phyloP scores from a whole-genome alignment of 2,329 filamentous ascomycete genomes.

The Bipolaris bicolor region DNA sequence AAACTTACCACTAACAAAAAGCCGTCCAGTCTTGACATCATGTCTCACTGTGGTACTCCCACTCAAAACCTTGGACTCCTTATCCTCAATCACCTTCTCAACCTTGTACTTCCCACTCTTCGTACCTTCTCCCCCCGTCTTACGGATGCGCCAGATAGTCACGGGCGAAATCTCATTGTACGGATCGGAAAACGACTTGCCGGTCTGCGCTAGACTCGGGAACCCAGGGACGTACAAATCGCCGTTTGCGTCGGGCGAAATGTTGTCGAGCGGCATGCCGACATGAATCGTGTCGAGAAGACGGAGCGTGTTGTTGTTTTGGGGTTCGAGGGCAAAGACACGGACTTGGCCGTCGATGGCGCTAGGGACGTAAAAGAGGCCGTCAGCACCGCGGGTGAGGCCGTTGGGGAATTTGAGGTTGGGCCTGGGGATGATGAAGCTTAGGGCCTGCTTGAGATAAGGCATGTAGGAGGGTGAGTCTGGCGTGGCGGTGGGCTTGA shows the following conservation, averaged over 20 bases:
- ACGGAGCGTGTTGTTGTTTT: slow-evolving; percentile 22
- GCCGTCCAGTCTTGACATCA: slow-evolving; percentile 33
- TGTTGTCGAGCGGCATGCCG: slow-evolving; percentile 38
- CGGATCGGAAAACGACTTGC: slow-evolving; percentile 25
- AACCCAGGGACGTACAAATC: slow-evolving; percentile 36
- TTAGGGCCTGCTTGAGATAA: slow-evolving; percentile 8
- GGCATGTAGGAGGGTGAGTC: slow-evolving; percentile 10
- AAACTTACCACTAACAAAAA: slow-evolving; percentile 35
- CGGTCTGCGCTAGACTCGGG: slow-evolving; percentile 14
- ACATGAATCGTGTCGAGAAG: slow-evolving; percentile 31
- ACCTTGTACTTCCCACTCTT: slow-evolving; percentile 24
- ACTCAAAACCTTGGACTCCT: slow-evolving; percentile 26
- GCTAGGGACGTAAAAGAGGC: slow-evolving; percentile 37
- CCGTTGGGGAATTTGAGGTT: slow-evolving; percentile 42
- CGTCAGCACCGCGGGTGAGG: slow-evolving; percentile 29
- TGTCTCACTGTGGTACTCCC: slow-evolving; percentile 35
- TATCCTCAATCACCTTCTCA: slow-evolving; percentile 38
- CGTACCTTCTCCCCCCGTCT: slow-evolving; percentile 10
- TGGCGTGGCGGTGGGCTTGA: background rate
- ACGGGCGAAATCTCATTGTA: slow-evolving; percentile 20
- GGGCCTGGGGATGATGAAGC: slow-evolving; percentile 19
- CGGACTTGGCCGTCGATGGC: slow-evolving; percentile 32
- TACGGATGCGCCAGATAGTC: slow-evolving; percentile 32
- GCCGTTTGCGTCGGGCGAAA: slow-evolving; percentile 33
- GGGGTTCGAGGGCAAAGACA: slow-evolving; percentile 23